Percentiles rank a stretch among this genome's conserved stretches.
Evolutionary conservation across 1,284 basidiomycete genomes (phyloP).

Genomic region (Pyrrhoderma lamaoense): DNA sequence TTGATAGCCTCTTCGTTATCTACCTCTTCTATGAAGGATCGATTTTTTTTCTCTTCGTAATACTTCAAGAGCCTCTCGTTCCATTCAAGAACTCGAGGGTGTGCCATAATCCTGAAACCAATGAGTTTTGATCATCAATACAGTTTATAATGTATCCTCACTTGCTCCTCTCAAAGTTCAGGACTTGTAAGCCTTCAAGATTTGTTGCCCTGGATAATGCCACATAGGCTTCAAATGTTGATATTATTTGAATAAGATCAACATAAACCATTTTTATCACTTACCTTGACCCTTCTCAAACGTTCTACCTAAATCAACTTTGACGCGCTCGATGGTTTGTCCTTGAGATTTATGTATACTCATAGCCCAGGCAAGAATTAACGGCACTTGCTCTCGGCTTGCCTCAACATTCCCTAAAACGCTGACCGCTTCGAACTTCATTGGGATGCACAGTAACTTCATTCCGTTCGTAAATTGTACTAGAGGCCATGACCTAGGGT

Average conservation of each 20-base stretch:
- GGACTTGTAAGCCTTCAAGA: constrained; percentile 76
- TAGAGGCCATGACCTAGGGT: constrained; percentile 24
- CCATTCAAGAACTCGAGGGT: constrained; percentile 32
- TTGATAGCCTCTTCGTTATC: too few relatives aligned
- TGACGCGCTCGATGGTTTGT: constrained; percentile 73
- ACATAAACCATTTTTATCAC: constrained; percentile 7
- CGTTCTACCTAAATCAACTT: constrained; percentile 53
- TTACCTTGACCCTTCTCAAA: constrained; percentile 80
- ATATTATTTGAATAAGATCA: not conserved
- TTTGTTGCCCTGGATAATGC: constrained; percentile 88
- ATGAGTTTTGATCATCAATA: constrained; percentile 3
- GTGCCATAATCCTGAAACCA: constrained; percentile 33
- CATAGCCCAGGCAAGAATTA: constrained; percentile 77
- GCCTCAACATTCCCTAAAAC: constrained; percentile 21
- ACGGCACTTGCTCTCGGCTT: constrained; percentile 33
- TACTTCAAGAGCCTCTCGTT: constrained; percentile 10
- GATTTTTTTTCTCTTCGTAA: constrained; percentile 5
- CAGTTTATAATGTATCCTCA: constrained; percentile 28
- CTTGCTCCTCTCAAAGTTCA: constrained; percentile 74
- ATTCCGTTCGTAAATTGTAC: constrained; percentile 28
- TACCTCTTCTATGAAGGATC: too few relatives aligned
- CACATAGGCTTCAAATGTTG: constrained; percentile 65
- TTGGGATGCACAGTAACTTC: constrained; percentile 14
- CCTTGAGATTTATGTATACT: constrained; percentile 86
- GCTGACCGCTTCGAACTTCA: constrained; percentile 21